Base-by-base conservation (phyloP, 106 monocot species). In the Dendrobium catenatum region DNA sequence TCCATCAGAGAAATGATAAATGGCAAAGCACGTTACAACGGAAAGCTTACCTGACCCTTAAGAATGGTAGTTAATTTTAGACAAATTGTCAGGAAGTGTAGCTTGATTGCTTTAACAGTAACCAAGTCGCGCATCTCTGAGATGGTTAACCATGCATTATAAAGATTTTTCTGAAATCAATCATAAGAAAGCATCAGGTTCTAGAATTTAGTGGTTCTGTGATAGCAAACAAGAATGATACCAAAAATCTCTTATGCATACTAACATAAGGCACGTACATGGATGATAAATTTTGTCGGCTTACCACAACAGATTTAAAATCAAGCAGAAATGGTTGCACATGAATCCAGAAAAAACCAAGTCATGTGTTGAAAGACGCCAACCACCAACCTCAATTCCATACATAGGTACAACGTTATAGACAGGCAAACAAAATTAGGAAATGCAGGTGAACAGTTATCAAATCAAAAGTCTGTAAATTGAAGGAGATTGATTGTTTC, bases 41-140 rank as follows among this genome's bases (percentile, higher is more conserved):
- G 74, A 74, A 73, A 41, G 74, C 80, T 86, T 93, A 88, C 93
- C 80, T 93, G 93, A 37, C 85, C 82, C 75, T 85, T 87, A 17
- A 93, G 87, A 80, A 93, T 82, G 37, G 87, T 85, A 77, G 83
- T 78, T 68, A 93, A 78, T 79, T 93, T 93, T 76, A 85, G 42
- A 82, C 85, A 85, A 51, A 89, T 83, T 49, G 49, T 79, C 80
- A 87, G 70, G 29, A 89, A 41, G 43, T 89, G 87, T 55, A 93
- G 78, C 81, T 86, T 79, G 48, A 89, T 85, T 74, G 73, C 89
- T 82, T 82, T 85, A 67, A 64, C 49, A 33, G 82, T 81, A 64
- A 93, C 80, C 42, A 87, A 90, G 78, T 90, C 87, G 66, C 85
- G 90, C 83, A 87, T 55, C 17, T 85, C 80, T 55, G 87, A 83